These are phyloP conservation scores for Globisporangium orthogonon DNA, from an alignment of 352 stramenopile genomes.

Conservation along the genomic window DNA sequence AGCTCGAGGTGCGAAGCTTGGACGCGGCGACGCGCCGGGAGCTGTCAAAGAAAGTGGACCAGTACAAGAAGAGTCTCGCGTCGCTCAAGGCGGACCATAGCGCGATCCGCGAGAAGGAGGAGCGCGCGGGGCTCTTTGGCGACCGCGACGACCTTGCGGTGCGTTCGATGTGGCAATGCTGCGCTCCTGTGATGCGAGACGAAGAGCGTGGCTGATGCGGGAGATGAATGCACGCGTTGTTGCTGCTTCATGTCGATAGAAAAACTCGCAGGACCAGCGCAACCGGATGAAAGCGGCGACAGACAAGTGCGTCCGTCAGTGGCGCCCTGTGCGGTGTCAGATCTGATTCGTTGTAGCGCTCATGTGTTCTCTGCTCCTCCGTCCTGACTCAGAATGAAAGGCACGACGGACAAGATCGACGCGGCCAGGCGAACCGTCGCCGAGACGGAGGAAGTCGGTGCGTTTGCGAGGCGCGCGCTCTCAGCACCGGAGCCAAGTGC, in stretches of 20 bases:
- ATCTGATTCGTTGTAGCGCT: neutral
- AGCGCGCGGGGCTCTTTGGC: conserved; percentile 80
- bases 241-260: conserved; percentile 10
- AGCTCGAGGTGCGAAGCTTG: conserved; percentile 81
- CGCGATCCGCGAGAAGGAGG: conserved; percentile 77
- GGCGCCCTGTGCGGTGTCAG: neutral
- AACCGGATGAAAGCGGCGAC: conserved; percentile 75
- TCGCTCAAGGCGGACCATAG: conserved; percentile 77
- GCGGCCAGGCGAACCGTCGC: conserved; percentile 71
- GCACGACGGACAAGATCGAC: conserved; percentile 76
- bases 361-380: neutral
- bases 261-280: conserved; percentile 62
- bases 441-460: conserved; percentile 85
- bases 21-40: conserved; percentile 74
- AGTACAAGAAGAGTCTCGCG: conserved; percentile 87
- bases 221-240: neutral
- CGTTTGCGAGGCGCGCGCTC: conserved; percentile 5
- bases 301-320: conserved; percentile 49
- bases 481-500: neutral
- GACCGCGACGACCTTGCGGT: conserved; percentile 63
- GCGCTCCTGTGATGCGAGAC: neutral
- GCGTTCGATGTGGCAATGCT: neutral
- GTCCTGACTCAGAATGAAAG: conserved; percentile 58
- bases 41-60: conserved; percentile 84
- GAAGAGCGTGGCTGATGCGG: too few relatives aligned